These are phyloP conservation scores for Cladosporium sp. DNA, from an alignment of 2,329 filamentous ascomycete species.

Conservation along the genomic window DNA sequence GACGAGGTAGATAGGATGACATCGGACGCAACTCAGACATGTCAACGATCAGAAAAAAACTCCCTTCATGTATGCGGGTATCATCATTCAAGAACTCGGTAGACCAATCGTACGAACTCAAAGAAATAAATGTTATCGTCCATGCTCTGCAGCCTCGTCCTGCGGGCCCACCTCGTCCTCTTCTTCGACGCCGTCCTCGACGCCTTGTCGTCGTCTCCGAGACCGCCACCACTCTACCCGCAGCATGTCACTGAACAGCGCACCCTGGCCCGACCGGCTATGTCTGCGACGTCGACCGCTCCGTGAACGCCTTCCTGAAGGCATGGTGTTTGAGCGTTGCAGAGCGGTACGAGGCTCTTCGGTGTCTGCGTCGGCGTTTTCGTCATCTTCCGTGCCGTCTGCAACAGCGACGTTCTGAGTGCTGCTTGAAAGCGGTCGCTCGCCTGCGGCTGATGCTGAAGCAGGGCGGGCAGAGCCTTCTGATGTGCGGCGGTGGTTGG, in stretches of 20 bases:
- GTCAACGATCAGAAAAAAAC: not conserved
- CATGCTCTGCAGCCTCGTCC: not conserved
- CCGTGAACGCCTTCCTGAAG: not conserved
- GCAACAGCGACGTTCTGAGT: not conserved
- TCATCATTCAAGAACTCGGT: not conserved
- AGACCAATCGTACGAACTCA: too few species aligned
- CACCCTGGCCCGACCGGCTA: conserved; percentile 21
- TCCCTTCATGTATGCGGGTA: not conserved
- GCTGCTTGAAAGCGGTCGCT: conserved; percentile 17
- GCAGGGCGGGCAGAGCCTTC: conserved; percentile 13
- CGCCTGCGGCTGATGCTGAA: conserved; percentile 13
- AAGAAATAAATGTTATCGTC: not conserved
- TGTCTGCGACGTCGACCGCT: conserved; percentile 10
- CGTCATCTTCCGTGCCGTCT: not conserved
- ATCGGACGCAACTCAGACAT: too few species aligned
- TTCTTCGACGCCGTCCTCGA: not conserved
- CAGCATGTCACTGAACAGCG: conserved; percentile 27
- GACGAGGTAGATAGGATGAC: too few species aligned
- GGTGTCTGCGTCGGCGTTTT: not conserved
- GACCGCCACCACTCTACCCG: conserved; percentile 25
- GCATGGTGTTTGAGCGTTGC: not conserved
- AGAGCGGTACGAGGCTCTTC: conserved; percentile 7
- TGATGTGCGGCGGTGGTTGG: not conserved
- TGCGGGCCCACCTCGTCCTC: not conserved
- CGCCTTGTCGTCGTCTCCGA: conserved; percentile 7